Conservation (phyloP, 2,329 filamentous ascomycete species). For the Whalleya microplaca region DNA sequence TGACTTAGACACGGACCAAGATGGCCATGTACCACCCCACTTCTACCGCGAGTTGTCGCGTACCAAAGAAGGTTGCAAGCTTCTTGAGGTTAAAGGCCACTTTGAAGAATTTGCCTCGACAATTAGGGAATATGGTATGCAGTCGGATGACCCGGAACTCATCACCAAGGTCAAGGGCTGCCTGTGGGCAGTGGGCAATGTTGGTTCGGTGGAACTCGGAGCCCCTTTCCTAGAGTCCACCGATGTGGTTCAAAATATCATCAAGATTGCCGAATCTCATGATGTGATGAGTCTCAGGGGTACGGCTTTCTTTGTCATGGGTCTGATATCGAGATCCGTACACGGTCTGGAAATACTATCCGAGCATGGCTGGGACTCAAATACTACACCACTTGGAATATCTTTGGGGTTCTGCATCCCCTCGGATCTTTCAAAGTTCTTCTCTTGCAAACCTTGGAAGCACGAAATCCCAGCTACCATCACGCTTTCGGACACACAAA, state of each 20-base stretch:
- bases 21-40: conserved; percentile 83
- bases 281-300: conserved; percentile 91
- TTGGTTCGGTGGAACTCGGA: conserved; percentile 96
- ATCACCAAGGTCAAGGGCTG: conserved; percentile 95
- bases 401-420: conserved; percentile 90
- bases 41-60: conserved; percentile 96
- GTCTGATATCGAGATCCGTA: conserved; percentile 86
- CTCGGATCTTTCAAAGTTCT: conserved; percentile 74
- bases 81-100: conserved; percentile 90
- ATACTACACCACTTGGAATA: conserved; percentile 78
- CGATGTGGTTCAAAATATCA: conserved; percentile 85
- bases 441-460: conserved; percentile 69
- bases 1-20: conserved; percentile 56
- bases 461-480: conserved; percentile 54
- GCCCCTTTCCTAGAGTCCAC: conserved; percentile 90
- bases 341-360: conserved; percentile 91
- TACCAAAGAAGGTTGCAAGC: conserved; percentile 87
- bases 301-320: conserved; percentile 95
- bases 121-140: conserved; percentile 84
- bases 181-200: conserved; percentile 96
- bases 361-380: conserved; percentile 91
- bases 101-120: conserved; percentile 92
- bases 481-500: conserved; percentile 53
- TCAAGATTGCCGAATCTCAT: conserved; percentile 84
- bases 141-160: conserved; percentile 81